Evolutionary conservation across 2,329 filamentous ascomycete species (phyloP), one percentile per base, ranked within the genome.

Genomic region (Lizonia empirigonia): DNA sequence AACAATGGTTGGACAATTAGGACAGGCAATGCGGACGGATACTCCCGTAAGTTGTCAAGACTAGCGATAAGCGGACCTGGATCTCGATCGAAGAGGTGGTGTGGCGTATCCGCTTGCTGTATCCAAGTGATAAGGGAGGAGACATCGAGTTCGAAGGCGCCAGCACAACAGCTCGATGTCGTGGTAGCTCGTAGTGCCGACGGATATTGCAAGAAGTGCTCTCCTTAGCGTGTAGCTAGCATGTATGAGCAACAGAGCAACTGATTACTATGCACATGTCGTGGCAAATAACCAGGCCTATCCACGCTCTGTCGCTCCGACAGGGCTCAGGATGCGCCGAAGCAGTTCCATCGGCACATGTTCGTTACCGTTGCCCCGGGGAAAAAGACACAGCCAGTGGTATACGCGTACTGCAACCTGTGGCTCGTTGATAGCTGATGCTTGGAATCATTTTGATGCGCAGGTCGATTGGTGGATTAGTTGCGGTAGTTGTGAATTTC

Each of bases 311-410:
- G 39, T 34, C 44, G 47, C 38, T 42, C 42, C 38, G 30, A 13
- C 37, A 36, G 24, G 34, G 23, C 8, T 46, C 12, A 24, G 42
- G 22, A 54, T 56, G 36, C 50, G 46, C 53, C 37, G 49, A 52
- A 59, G 56, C 61, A 60, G 55, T 52, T 64, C 55, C 61, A 41
- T 52, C 42, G 32, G 51, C 41, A 48, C 44, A 49, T 56, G 54
- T 49, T 50, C 41, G 18, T 47, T 19, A n/a, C 61, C 59, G 34
- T 27, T 46, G 34, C 33, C 36, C 33, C 53, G 53, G 58, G 53
- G 58, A 26, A 42, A 24, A 37, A 18, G 13, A 27, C 19, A 34
- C 30, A 53, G 39, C 55, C 59, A 64, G 52, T 61, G 15, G 53
- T 32, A 44, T 32, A n/a, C 10, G 29, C 29, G 26, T 20, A 10